These are phyloP conservation scores for Artemisia annua DNA, from an alignment of 129 eudicot species.

Conservation along the genomic window DNA sequence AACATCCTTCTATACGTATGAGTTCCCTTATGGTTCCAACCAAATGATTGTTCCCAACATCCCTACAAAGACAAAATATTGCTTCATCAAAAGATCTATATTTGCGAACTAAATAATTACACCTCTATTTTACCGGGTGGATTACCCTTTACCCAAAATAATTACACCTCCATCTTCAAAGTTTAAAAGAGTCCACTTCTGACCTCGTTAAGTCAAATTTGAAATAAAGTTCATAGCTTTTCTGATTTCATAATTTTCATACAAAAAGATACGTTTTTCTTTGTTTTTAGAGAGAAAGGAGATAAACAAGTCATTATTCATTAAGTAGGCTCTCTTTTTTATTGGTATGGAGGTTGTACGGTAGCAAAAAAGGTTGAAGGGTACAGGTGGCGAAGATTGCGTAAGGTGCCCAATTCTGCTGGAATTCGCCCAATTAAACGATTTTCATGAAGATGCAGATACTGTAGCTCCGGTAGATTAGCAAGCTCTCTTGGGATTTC, in stretches of 20 bases:
- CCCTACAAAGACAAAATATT: constrained; percentile 42
- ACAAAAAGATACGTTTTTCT: neutral
- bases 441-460: constrained; percentile 90
- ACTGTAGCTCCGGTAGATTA: constrained; percentile 83
- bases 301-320: neutral
- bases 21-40: constrained; percentile 96
- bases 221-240: neutral
- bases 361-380: constrained; percentile 10
- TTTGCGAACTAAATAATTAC: constrained; percentile 5
- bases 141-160: no score
- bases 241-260: neutral
- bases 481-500: constrained; percentile 95
- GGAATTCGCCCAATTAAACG: constrained; percentile 92
- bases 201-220: constrained; percentile 10
- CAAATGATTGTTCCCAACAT: constrained; percentile 92
- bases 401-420: constrained; percentile 88
- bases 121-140: no score
- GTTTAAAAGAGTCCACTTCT: constrained; percentile 10
- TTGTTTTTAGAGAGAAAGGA: neutral
- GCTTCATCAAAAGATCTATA: constrained; percentile 5
- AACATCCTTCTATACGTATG: constrained; percentile 89
- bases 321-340: neutral
- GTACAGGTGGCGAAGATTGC: constrained; percentile 84
- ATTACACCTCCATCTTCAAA: constrained; percentile 7
- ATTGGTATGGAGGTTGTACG: constrained; percentile 11